Percentiles rank a stretch among this genome's conserved stretches.
Conservation (phyloP, 208 protist species). For the Phytomonas francai region DNA sequence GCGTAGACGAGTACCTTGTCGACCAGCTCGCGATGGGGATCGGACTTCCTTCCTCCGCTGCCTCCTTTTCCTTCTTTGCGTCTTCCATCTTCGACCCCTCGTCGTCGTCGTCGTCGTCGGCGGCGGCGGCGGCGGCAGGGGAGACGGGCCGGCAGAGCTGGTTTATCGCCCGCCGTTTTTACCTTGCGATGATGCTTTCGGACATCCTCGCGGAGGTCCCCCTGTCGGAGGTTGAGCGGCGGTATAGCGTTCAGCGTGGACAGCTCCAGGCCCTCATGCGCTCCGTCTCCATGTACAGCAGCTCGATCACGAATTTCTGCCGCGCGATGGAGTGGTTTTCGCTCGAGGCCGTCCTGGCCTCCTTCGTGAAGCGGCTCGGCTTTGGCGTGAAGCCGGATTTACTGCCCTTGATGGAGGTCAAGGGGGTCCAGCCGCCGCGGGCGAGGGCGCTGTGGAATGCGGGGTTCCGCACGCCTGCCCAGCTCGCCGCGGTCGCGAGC, state of each 20-base stretch:
- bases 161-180: constrained; percentile 84
- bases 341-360: constrained; percentile 77
- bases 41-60: constrained; percentile 7
- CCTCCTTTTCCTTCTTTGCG: too few species aligned
- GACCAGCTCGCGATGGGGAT: constrained; percentile 64
- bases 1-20: constrained; percentile 71
- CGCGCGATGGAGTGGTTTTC: constrained; percentile 86
- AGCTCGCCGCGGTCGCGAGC: constrained; percentile 44
- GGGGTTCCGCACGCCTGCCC: constrained; percentile 45
- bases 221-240: constrained; percentile 45
- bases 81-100: too few species aligned
- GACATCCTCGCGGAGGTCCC: constrained; percentile 83
- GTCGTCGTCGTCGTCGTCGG: neutral
- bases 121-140: constrained; percentile 9
- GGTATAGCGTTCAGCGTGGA: constrained; percentile 71
- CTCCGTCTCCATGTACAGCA: constrained; percentile 78
- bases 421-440: constrained; percentile 55
- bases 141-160: constrained; percentile 27
- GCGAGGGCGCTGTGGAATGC: constrained; percentile 80
- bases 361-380: constrained; percentile 79
- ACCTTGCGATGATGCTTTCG: constrained; percentile 78
- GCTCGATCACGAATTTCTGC: constrained; percentile 85
- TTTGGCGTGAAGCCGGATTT: constrained; percentile 88
- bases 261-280: constrained; percentile 81
- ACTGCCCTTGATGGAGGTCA: constrained; percentile 86